Evolutionary conservation across 2,329 filamentous ascomycete species (phyloP), one percentile per base, ranked within the genome.

Genomic region (Escovopsis sp.): DNA sequence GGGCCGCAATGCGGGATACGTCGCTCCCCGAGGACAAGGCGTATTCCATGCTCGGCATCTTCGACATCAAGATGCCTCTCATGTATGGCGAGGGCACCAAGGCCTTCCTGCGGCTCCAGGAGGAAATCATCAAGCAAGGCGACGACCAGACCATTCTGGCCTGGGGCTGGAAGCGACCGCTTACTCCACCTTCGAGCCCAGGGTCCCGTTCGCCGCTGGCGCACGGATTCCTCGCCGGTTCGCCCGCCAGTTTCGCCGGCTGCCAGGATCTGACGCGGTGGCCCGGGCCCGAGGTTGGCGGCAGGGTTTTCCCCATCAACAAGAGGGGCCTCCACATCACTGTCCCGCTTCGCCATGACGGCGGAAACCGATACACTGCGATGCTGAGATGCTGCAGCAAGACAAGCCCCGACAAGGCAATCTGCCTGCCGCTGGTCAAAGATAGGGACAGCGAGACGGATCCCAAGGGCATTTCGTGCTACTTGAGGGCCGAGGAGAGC

Each of bases 1-100:
- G 34, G 34, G 34, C 34, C 15, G 15, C 34, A 14, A 36, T 36
- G 34, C 34, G 34, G 11, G 15, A 36, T 14, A 36, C 34, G 4
- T 36, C 34, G 11, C 15, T 36, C 9, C 15, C 34, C 14, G 40
- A 45, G 35, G 41, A 46, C 31, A 39, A 31, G 12, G 44, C 33
- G 1, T 46, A 46, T 20, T 43, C 37, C 20, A 20, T 46, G 4
- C 30, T 43, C 8, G 44, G 44, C 12, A 43, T 46, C 29, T 46
- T 46, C 34, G 39, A 41, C 15, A 30, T 46, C 29, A 31, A 43
- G 14, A 46, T 46, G 38, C 41, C 44, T 6, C 20, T 39, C 10
- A 41, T 43, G 12, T 46, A 46, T 15, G 44, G 44, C 16, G 44
- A 46, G 35, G 27, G 35, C 30, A 20, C 20, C 30, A 36, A 39